Evolutionary conservation across 2,329 filamentous ascomycete genomes (phyloP).

Genomic region (Pseudogymnoascus pannorum): DNA sequence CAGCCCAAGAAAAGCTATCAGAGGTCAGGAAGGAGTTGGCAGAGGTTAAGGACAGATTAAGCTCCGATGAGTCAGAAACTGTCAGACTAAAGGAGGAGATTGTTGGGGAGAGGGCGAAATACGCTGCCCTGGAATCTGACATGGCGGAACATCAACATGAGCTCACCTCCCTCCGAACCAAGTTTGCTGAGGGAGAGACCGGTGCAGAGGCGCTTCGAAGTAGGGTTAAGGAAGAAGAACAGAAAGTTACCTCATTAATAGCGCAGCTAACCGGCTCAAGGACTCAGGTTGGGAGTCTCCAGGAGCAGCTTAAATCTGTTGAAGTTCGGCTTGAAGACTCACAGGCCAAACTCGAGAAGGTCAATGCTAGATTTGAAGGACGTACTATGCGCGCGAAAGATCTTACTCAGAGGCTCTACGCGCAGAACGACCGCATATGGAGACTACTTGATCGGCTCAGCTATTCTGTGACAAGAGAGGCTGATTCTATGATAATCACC

Average conservation of each 20-base stretch:
- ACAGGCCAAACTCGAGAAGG: constrained; percentile 43
- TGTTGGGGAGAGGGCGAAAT: constrained; percentile 46
- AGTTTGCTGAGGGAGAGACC: constrained; percentile 75
- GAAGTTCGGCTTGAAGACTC: constrained; percentile 55
- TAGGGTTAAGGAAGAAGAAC: constrained; percentile 68
- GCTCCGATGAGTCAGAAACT: constrained; percentile 43
- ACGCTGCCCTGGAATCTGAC: constrained; percentile 47
- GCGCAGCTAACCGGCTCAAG: constrained; percentile 68
- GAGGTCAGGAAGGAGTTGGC: constrained; percentile 53
- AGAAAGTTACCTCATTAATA: constrained; percentile 57
- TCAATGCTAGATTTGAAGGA: constrained; percentile 55
- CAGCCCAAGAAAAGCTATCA: constrained; percentile 46
- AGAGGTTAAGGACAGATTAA: constrained; percentile 44
- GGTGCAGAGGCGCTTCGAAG: constrained; percentile 73
- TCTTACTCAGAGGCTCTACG: constrained; percentile 73
- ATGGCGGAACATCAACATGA: constrained; percentile 60
- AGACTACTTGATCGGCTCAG: constrained; percentile 81
- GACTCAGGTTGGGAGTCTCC: constrained; percentile 66
- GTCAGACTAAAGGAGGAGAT: constrained; percentile 48
- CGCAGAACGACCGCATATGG: constrained; percentile 76
- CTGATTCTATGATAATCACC: constrained; percentile 66
- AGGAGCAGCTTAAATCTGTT: constrained; percentile 65
- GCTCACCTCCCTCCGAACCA: constrained; percentile 58
- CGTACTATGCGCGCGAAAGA: constrained; percentile 72
- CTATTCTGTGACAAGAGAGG: constrained; percentile 70